Evolutionary conservation across 116 monocot species (phyloP), one percentile per base, ranked within the genome.

Genomic region (Dioscorea cayenensis): DNA sequence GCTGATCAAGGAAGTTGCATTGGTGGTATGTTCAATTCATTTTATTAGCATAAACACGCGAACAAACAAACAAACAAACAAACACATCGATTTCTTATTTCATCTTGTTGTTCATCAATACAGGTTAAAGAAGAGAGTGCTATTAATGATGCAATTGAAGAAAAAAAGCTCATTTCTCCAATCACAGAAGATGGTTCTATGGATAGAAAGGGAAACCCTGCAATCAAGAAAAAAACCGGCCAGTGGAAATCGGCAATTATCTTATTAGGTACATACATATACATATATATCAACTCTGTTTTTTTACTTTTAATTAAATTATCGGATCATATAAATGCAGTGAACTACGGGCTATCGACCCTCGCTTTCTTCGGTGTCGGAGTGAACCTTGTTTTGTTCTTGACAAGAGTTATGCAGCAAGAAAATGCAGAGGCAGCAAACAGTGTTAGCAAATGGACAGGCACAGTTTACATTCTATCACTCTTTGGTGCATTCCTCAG

Each of bases 351-450:
- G 1, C 84, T 90, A 25, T 72, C 70, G 18, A 90, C 79, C 8
- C 67, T 84, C 43, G 90, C 90, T 49, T 90, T 86, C 55, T 90
- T 84, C 51, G 90, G 90, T 49, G 84, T 90, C 23, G 90, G 90
- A 0, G 84, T 87, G 38, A 87, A 90, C 65, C 76, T 90, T 13
- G 90, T 90, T 29, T 77, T 87, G 58, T 90, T 90, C 80, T 32
- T 90, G 9, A 87, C 80, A 20, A 80, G 87, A 71, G 84, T 90
- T 23, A 66, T 90, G 20, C 72, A 84, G 3, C 87, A 87, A 71
- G 87, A 84, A 0, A 90, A 82, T 43, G 87, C 87, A 18, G 82
- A 73, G 4, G 90, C 90, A 12, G 90, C 87, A 25, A 90, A 90
- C 65, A 84, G 79, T 72, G 87, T 90, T 25, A 87, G 90, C 82